Percentiles rank a stretch among this genome's conserved stretches.
phyloP scores from a whole-genome alignment of 331 rosid species.

The Acacia pycnantha region DNA sequence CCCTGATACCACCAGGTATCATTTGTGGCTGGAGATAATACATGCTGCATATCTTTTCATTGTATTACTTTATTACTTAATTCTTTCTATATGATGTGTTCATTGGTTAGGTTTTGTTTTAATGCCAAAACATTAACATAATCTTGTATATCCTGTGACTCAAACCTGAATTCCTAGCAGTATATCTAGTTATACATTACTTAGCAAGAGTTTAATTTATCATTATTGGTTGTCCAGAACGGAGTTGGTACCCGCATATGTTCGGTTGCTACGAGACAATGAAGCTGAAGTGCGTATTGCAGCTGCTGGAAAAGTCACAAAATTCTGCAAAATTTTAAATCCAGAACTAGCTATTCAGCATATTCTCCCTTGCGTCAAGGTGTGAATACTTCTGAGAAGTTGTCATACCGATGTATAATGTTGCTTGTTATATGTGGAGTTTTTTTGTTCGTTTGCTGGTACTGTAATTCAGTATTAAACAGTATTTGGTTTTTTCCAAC shows the following conservation, averaged over 20 bases:
- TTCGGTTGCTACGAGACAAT: constrained; percentile 91
- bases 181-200: neutral
- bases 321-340: constrained; percentile 85
- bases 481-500: constrained; percentile 19
- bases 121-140: constrained; percentile 16
- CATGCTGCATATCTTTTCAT: constrained; percentile 19
- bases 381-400: constrained; percentile 34
- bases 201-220: constrained; percentile 28
- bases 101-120: constrained; percentile 17
- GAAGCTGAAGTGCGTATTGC: constrained; percentile 99
- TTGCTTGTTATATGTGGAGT: constrained; percentile 5
- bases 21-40: neutral
- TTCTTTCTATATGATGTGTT: constrained; percentile 15
- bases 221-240: constrained; percentile 44
- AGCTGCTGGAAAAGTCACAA: constrained; percentile 97
- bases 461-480: constrained; percentile 8
- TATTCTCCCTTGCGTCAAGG: constrained; percentile 98
- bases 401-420: neutral
- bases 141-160: neutral
- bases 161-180: constrained; percentile 10
- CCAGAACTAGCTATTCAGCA: constrained; percentile 90
- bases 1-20: constrained; percentile 92
- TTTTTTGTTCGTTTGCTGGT: neutral
- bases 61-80: neutral
- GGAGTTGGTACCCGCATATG: constrained; percentile 96